These are phyloP conservation scores for Blepharisma undulans DNA, from an alignment of 169 alveolate species.

Conservation along the genomic window DNA sequence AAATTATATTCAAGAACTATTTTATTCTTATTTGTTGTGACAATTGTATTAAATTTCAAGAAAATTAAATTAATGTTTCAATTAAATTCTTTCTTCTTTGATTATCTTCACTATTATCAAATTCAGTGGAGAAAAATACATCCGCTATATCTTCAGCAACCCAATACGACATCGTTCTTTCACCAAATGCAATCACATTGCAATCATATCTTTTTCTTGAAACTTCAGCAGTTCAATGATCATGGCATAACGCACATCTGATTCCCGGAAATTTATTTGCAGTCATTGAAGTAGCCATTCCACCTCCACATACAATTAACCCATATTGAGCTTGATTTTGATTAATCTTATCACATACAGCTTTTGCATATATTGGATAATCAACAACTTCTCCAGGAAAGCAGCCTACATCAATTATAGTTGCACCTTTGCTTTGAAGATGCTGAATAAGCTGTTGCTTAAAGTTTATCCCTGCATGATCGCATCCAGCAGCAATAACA, in stretches of 20 bases:
- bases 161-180: conserved; percentile 61
- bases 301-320: conserved; percentile 66
- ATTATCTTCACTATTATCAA: background rate
- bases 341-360: conserved; percentile 46
- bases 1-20: too few species aligned
- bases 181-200: conserved; percentile 66
- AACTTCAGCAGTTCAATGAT: conserved; percentile 57
- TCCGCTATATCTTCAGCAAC: conserved; percentile 56
- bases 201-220: conserved; percentile 46
- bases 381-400: conserved; percentile 45
- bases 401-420: conserved; percentile 56
- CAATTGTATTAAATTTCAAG: too few species aligned
- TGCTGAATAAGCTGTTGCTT: conserved; percentile 41
- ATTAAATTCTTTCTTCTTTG: background rate
- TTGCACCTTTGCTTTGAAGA: conserved; percentile 29
- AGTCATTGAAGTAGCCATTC: conserved; percentile 68
- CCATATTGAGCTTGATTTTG: conserved; percentile 41
- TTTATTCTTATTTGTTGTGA: too few species aligned
- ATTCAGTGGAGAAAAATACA: conserved; percentile 39
- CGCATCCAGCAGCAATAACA: conserved; percentile 45
- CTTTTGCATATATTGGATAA: conserved; percentile 56
- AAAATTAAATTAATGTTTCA: background rate
- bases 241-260: conserved; percentile 69
- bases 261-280: conserved; percentile 69
- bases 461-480: conserved; percentile 61